Evolutionary conservation across 352 stramenopile species (phyloP), one percentile per base, ranked within the genome.

Genomic region (Phytophthora sansomeana): DNA sequence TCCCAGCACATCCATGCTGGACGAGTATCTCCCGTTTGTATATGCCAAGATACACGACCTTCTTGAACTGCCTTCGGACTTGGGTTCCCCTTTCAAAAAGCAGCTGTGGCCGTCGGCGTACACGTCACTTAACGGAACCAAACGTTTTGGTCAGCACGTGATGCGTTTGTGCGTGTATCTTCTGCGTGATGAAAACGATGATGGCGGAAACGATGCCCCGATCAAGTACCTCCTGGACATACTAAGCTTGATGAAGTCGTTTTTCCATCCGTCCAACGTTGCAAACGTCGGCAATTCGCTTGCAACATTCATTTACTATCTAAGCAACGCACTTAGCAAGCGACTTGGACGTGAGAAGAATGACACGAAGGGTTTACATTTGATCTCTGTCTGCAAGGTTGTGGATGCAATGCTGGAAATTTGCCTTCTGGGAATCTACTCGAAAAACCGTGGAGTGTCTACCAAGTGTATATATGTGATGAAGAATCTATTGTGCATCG

Each of bases 261-360:
- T 89, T 57, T 91, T 91, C 35, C 85, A 93, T 52, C 85, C 85
- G 28, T 90, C 85, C 16, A 93, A 91, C 35, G 81, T 86, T 10
- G 72, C 81, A 16, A 88, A 87, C 36, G 72, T 80, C 11, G 83
- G 78, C 14, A 83, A 83, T 29, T 72, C 69, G 8, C 68, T 93
- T 16, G 77, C 75, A 19, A 81, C 80, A 24, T 79, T 77, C 4
- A 56, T 89, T 4, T 89, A 88, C 36, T 90, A 78, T 48, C 69
- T 91, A 10, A 87, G 65, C 41, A 79, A 64, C 7, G 61, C 78
- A 21, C 72, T 92, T 36, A 69, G 66, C 5, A 81, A 69, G n/a
- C 77, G 85, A 5, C 55, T 90, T 24, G 83, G 85, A 11, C 19
- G 58, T 19, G 83, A 91, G 33, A 90, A 89, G 52, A 56, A 41